phyloP scores from a whole-genome alignment of 805 yeast species.

The Lipomyces spencermartinsiae region DNA sequence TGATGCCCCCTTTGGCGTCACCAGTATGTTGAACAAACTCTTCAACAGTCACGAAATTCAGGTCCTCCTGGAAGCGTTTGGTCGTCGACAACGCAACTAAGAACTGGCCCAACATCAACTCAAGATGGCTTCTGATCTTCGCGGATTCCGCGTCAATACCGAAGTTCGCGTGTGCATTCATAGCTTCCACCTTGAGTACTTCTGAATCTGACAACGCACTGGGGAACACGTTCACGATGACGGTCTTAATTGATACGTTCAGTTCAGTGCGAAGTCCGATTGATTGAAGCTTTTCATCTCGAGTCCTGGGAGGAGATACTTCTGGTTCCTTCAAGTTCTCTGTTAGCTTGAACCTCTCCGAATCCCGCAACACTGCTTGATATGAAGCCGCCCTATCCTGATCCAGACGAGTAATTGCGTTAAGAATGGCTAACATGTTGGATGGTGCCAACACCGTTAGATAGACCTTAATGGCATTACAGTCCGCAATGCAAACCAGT shows the following conservation, averaged over 20 bases:
- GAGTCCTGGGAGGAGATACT: not conserved
- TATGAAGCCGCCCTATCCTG: conserved; percentile 77
- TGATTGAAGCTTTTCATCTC: conserved; percentile 1
- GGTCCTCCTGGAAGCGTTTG: conserved; percentile 54
- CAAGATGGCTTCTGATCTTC: conserved; percentile 62
- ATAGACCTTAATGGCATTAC: conserved; percentile 63
- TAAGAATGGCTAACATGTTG: conserved; percentile 76
- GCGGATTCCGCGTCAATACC: conserved; percentile 39
- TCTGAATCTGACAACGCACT: conserved; percentile 78
- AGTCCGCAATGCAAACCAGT: conserved; percentile 46
- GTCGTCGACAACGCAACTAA: conserved; percentile 70
- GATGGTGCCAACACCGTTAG: conserved; percentile 87
- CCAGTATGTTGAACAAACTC: conserved; percentile 63
- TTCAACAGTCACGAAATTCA: conserved; percentile 55
- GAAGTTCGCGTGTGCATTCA: conserved; percentile 43
- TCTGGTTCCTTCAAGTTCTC: conserved; percentile 37
- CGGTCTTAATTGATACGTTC: conserved; percentile 62
- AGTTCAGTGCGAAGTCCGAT: conserved; percentile 65
- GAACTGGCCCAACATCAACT: conserved; percentile 66
- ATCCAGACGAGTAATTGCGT: conserved; percentile 70
- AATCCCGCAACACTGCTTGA: conserved; percentile 73
- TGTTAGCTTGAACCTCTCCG: conserved; percentile 48
- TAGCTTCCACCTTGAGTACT: conserved; percentile 59
- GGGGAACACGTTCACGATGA: conserved; percentile 75
- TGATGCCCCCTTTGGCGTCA: conserved; percentile 76